A percentile compares a stretch with the other conserved stretches of the same genome.
Conservation (phyloP, 139 green algal species). For the Chlamydomonas applanata region DNA sequence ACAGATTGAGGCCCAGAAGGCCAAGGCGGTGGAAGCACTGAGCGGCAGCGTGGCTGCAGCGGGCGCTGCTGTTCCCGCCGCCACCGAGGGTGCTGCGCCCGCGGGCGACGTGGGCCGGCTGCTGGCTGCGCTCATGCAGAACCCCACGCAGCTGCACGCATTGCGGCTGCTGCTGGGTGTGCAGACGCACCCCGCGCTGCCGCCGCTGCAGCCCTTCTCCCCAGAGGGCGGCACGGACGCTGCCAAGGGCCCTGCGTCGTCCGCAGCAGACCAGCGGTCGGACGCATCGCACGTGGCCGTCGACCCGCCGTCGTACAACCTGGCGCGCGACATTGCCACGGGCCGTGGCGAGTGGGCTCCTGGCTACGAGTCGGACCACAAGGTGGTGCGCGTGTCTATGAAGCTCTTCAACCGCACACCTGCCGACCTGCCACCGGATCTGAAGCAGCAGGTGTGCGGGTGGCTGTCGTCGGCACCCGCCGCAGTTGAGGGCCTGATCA, state of each 20-base stretch:
- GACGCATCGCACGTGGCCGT: slow-evolving; percentile 4
- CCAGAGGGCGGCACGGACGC: background rate
- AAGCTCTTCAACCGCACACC: slow-evolving; percentile 85
- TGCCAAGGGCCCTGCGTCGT: background rate
- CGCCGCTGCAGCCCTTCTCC: slow-evolving; percentile 8
- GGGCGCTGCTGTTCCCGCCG: slow-evolving; percentile 16
- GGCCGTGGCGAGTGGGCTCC: slow-evolving; percentile 29
- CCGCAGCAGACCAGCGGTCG: background rate
- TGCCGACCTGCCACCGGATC: slow-evolving; percentile 63
- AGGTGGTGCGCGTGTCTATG: slow-evolving; percentile 47
- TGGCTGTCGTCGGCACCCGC: slow-evolving; percentile 46
- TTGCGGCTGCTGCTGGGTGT: slow-evolving; percentile 58
- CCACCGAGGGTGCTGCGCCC: background rate
- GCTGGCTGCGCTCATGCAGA: slow-evolving; percentile 46
- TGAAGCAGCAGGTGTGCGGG: slow-evolving; percentile 42
- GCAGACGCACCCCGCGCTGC: slow-evolving; percentile 48
- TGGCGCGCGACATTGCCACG: slow-evolving; percentile 31
- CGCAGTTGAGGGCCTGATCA: slow-evolving; percentile 68
- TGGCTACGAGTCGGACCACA: slow-evolving; percentile 34
- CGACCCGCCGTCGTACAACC: slow-evolving; percentile 26
- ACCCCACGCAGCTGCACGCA: slow-evolving; percentile 53
- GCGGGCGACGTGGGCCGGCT: slow-evolving; percentile 40
- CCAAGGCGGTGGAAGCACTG: background rate
- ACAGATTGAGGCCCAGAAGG: slow-evolving; percentile 21
- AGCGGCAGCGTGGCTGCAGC: background rate